Evolutionary conservation across 768 basidiomycete species (phyloP).

Genomic region (Baorangia bicolor): DNA sequence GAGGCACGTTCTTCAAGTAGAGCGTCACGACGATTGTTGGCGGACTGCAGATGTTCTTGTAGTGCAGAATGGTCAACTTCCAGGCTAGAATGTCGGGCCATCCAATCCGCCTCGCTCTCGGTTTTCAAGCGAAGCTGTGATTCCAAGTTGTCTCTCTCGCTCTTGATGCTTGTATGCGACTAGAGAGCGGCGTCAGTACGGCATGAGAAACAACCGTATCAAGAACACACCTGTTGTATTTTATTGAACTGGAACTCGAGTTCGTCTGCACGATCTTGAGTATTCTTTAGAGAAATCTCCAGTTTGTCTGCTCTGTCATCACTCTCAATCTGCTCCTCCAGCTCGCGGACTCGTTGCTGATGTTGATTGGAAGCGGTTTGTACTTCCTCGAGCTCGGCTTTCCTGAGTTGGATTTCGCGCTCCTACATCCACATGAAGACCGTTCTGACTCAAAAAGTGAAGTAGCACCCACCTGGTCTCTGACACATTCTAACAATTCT

Average conservation of each 20-base stretch:
- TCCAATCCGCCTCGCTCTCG: constrained; percentile 49
- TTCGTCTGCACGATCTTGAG: constrained; percentile 79
- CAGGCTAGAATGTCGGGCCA: constrained; percentile 47
- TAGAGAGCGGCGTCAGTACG: constrained; percentile 27
- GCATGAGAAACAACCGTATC: not conserved
- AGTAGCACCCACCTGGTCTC: constrained; percentile 32
- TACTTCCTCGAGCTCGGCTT: constrained; percentile 50
- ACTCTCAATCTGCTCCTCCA: constrained; percentile 80
- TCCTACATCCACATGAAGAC: constrained; percentile 45
- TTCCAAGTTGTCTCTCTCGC: constrained; percentile 59
- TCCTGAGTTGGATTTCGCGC: constrained; percentile 69
- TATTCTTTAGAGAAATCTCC: constrained; percentile 71
- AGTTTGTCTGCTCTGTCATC: constrained; percentile 79
- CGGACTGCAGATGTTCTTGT: constrained; percentile 43
- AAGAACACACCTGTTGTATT: constrained; percentile 61
- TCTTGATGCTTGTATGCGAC: constrained; percentile 57
- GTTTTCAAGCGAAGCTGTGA: constrained; percentile 41
- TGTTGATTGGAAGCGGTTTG: constrained; percentile 53
- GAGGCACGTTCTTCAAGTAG: constrained; percentile 50
- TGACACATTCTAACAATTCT: constrained; percentile 39
- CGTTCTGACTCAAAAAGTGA: not conserved
- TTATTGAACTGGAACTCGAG: constrained; percentile 81
- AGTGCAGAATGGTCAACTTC: constrained; percentile 39
- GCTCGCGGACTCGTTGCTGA: constrained; percentile 60
- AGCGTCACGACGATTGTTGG: constrained; percentile 46